These are phyloP conservation scores for Prunus fruticosa DNA, from an alignment of 306 rosid species.

Conservation along the genomic window DNA sequence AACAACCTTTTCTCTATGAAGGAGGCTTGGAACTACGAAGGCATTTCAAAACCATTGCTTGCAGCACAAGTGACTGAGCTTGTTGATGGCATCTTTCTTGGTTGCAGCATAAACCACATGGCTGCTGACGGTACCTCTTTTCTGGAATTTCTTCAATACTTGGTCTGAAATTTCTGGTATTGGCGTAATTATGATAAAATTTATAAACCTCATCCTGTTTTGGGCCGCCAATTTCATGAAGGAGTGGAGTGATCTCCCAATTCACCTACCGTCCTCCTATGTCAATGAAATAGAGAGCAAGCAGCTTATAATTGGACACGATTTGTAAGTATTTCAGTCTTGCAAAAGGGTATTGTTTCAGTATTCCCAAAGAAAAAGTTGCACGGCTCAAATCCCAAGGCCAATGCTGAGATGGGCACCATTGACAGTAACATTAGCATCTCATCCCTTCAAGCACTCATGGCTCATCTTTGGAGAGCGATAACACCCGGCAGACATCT, in stretches of 20 bases:
- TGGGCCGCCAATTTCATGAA: background rate
- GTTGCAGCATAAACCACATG: background rate
- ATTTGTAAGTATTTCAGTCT: too few species aligned
- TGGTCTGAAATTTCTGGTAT: background rate
- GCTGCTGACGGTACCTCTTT: constrained; percentile 23
- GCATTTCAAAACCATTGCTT: constrained; percentile 8
- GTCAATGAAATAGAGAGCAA: background rate
- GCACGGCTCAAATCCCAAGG: constrained; percentile 6
- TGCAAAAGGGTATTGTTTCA: background rate
- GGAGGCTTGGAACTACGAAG: background rate
- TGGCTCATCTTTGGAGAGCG: background rate
- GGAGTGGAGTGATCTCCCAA: background rate
- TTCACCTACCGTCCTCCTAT: background rate
- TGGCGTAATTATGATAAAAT: too few species aligned
- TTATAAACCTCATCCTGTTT: background rate
- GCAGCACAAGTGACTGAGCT: constrained; percentile 33
- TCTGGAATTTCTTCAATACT: constrained; percentile 28
- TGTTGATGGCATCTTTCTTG: constrained; percentile 31
- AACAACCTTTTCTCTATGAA: constrained; percentile 21
- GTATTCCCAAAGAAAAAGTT: background rate
- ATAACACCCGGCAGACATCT: background rate
- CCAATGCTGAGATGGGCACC: constrained; percentile 8
- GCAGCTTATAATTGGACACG: background rate
- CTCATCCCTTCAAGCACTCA: constrained; percentile 9
- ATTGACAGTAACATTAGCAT: background rate